A percentile compares a stretch with the other conserved stretches of the same genome.
These are phyloP conservation scores for Rhodofomes roseus DNA, from an alignment of 1,284 basidiomycete genomes.

Conservation along the genomic window DNA sequence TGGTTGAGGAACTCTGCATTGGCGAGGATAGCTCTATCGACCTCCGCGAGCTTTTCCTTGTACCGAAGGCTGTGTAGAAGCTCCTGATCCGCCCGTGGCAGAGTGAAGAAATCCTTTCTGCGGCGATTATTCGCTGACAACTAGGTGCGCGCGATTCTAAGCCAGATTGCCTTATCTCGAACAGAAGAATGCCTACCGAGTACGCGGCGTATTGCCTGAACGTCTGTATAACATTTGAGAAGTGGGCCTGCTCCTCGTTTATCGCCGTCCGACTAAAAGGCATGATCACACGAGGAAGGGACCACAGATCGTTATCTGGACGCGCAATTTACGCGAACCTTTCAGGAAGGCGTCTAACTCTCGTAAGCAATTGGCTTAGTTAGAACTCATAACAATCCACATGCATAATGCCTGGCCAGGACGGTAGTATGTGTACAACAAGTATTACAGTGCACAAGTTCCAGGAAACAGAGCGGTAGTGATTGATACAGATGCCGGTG, in stretches of 20 bases:
- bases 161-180: background rate
- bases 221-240: conserved; percentile 63
- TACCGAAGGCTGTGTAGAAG: conserved; percentile 61
- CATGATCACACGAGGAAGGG: conserved; percentile 13
- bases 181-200: conserved; percentile 40
- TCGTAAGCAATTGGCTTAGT: too few species aligned
- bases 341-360: too few species aligned
- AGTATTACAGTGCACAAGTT: background rate
- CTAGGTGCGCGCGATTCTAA: conserved; percentile 32
- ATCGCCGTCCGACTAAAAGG: conserved; percentile 27
- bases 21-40: conserved; percentile 64
- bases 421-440: conserved; percentile 1
- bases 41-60: conserved; percentile 60
- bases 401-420: background rate
- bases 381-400: background rate
- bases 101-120: conserved; percentile 64
- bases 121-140: conserved; percentile 74
- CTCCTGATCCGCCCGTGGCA: conserved; percentile 58
- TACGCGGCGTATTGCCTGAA: conserved; percentile 65
- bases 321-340: background rate
- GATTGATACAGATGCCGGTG: conserved; percentile 7
- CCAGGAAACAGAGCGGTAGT: background rate
- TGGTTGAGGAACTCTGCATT: conserved; percentile 67
- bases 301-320: background rate
- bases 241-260: conserved; percentile 55